phyloP scores from a whole-genome alignment of 345 rosid genomes.

The Hevea brasiliensis region DNA sequence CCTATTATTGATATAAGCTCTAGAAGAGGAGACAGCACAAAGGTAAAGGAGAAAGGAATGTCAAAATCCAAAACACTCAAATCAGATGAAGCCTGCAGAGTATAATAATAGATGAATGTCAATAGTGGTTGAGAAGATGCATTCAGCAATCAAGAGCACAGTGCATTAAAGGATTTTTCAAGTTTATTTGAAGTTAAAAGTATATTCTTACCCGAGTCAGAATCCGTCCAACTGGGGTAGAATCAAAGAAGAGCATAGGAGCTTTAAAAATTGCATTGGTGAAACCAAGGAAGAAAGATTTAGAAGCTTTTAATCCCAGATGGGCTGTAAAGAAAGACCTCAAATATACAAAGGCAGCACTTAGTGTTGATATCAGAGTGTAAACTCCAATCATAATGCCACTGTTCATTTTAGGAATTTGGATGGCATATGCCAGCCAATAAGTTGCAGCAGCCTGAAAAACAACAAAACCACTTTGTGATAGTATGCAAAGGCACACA shows the following conservation, averaged over 20 bases:
- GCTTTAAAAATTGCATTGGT: constrained; percentile 37
- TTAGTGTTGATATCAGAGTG: constrained; percentile 15
- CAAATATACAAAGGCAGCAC: constrained; percentile 20
- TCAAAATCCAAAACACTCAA: constrained; percentile 32
- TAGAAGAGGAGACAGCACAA: constrained; percentile 5
- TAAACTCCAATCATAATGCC: constrained; percentile 23
- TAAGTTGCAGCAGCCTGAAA: constrained; percentile 35
- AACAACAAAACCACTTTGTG: constrained; percentile 20
- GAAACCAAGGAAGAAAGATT: constrained; percentile 31
- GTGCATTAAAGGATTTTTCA: neutral
- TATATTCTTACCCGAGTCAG: constrained; percentile 38
- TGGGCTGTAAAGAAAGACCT: constrained; percentile 17
- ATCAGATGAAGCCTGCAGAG: constrained; percentile 38
- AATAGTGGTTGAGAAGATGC: too few relatives aligned
- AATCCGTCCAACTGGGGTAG: constrained; percentile 48
- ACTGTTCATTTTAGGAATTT: constrained; percentile 13
- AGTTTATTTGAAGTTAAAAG: too few relatives aligned
- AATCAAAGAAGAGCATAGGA: constrained; percentile 48
- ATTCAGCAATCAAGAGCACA: neutral
- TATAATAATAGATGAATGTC: neutral
- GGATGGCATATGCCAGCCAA: constrained; percentile 40
- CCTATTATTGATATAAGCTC: constrained; percentile 18
- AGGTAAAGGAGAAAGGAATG: constrained; percentile 16
- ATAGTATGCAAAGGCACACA: constrained; percentile 9
- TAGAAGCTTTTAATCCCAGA: constrained; percentile 30